Conservation (phyloP, 2,329 filamentous ascomycete genomes). For the Colletotrichum sp. region DNA sequence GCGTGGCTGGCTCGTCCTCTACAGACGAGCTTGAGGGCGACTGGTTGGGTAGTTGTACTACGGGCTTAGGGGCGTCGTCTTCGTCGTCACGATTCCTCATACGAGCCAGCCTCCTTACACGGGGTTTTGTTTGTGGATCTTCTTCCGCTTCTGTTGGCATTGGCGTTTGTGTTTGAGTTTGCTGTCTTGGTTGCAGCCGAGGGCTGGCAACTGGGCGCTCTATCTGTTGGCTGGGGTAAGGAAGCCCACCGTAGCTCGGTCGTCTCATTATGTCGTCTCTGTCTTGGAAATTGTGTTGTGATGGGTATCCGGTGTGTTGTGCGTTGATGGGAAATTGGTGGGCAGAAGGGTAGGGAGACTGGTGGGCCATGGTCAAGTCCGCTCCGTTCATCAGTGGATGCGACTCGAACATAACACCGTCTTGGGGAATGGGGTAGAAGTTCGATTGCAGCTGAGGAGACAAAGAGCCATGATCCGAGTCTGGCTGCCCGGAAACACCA, state of each 20-base stretch:
- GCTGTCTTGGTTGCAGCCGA: not conserved
- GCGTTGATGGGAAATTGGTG: not conserved
- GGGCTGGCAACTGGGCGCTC: not conserved
- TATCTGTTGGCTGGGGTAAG: slow-evolving; percentile 11
- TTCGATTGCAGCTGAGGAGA: not conserved
- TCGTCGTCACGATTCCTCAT: not conserved
- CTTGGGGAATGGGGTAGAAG: not conserved
- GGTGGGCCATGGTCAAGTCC: slow-evolving; percentile 2
- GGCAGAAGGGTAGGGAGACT: not conserved
- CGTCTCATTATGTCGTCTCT: not conserved
- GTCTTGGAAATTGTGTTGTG: not conserved
- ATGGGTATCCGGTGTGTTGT: not conserved
- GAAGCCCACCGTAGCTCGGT: not conserved
- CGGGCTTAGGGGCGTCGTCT: not conserved
- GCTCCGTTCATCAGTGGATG: not conserved
- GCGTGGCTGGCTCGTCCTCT: slow-evolving; percentile 26
- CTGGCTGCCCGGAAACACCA: slow-evolving; percentile 32
- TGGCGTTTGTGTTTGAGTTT: not conserved
- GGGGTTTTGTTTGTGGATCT: not conserved
- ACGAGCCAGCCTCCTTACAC: not conserved
- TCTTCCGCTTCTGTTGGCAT: not conserved
- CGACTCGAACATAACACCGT: not conserved
- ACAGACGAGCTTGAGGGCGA: not conserved
- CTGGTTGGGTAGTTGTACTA: not conserved
- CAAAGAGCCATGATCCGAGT: slow-evolving; percentile 10